Percentiles rank a stretch among this genome's conserved stretches.
phyloP scores from a whole-genome alignment of 805 yeast species.

The Dipodascus albidus region DNA sequence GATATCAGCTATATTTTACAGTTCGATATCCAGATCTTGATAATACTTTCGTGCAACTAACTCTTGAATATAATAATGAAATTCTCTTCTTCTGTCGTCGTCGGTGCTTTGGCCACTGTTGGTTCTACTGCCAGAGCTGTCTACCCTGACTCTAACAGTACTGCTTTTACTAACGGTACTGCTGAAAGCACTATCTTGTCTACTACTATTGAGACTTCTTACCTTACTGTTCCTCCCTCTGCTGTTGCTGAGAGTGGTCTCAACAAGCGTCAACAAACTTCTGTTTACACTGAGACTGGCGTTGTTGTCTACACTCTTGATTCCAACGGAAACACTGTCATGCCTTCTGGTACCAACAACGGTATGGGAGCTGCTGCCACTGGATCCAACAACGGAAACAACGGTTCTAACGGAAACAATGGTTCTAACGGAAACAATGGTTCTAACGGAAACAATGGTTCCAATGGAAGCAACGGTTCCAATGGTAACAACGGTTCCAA shows the following conservation, averaged over 20 bases:
- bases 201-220: background rate
- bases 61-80: too few relatives aligned
- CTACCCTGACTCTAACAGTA: background rate
- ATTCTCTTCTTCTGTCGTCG: background rate
- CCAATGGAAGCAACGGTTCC: background rate
- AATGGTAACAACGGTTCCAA: background rate
- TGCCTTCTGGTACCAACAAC: background rate
- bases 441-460: background rate
- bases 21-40: too few relatives aligned
- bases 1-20: too few relatives aligned
- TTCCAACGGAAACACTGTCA: background rate
- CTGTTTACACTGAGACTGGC: background rate
- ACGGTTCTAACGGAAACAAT: background rate
- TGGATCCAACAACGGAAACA: background rate
- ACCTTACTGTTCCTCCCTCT: background rate
- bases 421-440: background rate
- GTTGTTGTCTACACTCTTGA: background rate
- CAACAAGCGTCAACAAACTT: background rate
- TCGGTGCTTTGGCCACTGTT: constrained; percentile 2
- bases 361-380: background rate
- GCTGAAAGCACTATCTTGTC: background rate
- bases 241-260: background rate
- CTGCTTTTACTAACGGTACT: background rate
- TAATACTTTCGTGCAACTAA: too few relatives aligned
- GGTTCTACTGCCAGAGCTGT: constrained; percentile 1